Evolutionary conservation across 139 green algal genomes (phyloP), one percentile per base, ranked within the genome.

Genomic region (Asterochloris erici): DNA sequence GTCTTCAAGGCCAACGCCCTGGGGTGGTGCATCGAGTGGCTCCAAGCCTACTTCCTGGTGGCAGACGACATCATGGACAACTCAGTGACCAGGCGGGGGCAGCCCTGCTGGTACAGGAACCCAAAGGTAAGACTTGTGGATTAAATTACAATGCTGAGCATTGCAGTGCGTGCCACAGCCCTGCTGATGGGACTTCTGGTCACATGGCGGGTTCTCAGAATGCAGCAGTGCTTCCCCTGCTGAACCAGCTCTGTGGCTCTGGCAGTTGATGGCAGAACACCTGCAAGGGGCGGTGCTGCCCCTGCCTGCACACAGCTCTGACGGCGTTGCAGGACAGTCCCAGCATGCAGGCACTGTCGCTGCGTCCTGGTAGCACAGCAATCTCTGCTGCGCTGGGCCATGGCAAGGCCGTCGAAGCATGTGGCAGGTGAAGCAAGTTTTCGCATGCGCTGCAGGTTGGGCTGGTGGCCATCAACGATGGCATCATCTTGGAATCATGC

Each of bases 1-100:
- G 73, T 92, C 10, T 93, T 96, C 84, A 83, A 90, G 27, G 95
- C 97, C 16, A 93, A 95, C 68, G 84, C 89, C 1, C 79, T 98
- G 26, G 97, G 97, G 64, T 99, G 97, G 97, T 99, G 97, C 91
- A 98, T 99, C 82, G 97, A 99, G 85, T 98, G 93, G 90, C 84
- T 97, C 70, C 97, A 99, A 91, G 97, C 95, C 13, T 99, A 96
- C 87, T 99, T 99, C 87, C 90, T 99, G 63, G 97, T 99, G 24
- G 94, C 95, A 15, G 97, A 99, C 81, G 97, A 99, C 86, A 98
- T 99, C 85, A 99, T 99, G 97, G 97, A 99, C 84, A 91, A 94
- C 27, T 97, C 91, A 63, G 93, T 99, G 83, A 99, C 97, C 0
- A 88, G 97, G 24, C 85, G 97, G 9, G 97, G 97, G 14, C 96